A percentile compares a stretch with the other conserved stretches of the same genome.
These are phyloP conservation scores for Copromyces sp. DNA, from an alignment of 495 filamentous ascomycete genomes.

Conservation along the genomic window DNA sequence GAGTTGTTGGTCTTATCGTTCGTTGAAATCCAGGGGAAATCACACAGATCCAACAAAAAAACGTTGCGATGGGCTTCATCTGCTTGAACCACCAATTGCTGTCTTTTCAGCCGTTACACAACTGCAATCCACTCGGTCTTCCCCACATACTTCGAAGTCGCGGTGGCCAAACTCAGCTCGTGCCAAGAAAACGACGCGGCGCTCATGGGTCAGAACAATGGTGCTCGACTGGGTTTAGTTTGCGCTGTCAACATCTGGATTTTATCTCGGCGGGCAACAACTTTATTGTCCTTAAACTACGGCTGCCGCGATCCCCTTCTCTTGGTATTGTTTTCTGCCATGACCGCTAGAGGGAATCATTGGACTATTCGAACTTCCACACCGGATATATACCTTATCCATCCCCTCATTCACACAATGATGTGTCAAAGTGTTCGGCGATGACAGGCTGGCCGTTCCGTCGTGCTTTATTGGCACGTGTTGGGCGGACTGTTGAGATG, in stretches of 20 bases:
- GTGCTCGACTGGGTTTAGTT: neutral
- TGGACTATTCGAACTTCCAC: neutral
- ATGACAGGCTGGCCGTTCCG: neutral
- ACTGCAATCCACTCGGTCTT: neutral
- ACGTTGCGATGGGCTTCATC: neutral
- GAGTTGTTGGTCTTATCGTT: neutral
- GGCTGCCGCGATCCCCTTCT: neutral
- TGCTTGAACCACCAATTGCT: neutral
- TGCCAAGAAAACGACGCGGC: no score
- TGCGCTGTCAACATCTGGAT: neutral
- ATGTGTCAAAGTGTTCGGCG: neutral
- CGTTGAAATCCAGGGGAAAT: neutral
- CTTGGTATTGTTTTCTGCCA: neutral
- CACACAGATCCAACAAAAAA: neutral
- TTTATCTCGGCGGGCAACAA: neutral
- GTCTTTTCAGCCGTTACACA: neutral
- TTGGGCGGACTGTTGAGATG: neutral
- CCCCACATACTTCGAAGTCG: neutral
- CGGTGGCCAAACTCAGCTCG: no score
- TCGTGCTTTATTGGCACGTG: neutral
- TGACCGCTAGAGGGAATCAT: neutral
- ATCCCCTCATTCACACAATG: neutral
- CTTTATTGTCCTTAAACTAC: neutral
- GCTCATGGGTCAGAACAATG: neutral
- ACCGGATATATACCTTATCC: neutral